Evolutionary conservation across 73 alveolate species (phyloP).

Genomic region (Effrenium voratum): DNA sequence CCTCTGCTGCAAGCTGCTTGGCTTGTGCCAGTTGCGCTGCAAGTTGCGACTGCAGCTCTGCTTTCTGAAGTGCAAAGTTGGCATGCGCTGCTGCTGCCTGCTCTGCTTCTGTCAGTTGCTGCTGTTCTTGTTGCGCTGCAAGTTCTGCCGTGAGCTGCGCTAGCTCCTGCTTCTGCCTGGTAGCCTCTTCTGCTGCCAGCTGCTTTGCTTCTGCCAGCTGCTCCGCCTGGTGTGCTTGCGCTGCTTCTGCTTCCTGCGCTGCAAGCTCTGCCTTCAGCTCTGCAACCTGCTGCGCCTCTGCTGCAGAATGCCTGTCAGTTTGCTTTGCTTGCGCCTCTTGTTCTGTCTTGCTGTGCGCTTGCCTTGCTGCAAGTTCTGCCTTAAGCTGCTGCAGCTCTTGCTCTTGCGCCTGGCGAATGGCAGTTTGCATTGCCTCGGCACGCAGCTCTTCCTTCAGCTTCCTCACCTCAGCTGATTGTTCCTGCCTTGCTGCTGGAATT

Average conservation of each 20-base stretch:
- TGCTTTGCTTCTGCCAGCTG: not conserved
- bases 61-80: too few relatives aligned
- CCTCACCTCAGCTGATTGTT: not conserved
- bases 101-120: too few relatives aligned
- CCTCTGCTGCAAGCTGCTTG: too few relatives aligned
- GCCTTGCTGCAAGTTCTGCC: not conserved
- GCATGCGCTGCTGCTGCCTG: too few relatives aligned
- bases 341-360: not conserved
- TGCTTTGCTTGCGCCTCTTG: not conserved
- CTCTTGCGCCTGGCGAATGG: not conserved
- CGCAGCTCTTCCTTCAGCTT: not conserved
- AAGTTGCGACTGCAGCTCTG: too few relatives aligned
- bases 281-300: not conserved
- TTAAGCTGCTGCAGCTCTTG: not conserved
- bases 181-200: not conserved
- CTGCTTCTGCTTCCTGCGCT: not conserved
- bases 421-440: not conserved
- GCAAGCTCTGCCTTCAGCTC: not conserved
- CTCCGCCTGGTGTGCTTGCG: not conserved
- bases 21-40: too few relatives aligned
- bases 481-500: too few relatives aligned
- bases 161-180: not conserved
- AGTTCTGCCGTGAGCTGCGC: too few relatives aligned
- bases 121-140: too few relatives aligned
- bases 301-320: not conserved